Conservation (phyloP, 495 filamentous ascomycete genomes). For the Xylaria castorea region DNA sequence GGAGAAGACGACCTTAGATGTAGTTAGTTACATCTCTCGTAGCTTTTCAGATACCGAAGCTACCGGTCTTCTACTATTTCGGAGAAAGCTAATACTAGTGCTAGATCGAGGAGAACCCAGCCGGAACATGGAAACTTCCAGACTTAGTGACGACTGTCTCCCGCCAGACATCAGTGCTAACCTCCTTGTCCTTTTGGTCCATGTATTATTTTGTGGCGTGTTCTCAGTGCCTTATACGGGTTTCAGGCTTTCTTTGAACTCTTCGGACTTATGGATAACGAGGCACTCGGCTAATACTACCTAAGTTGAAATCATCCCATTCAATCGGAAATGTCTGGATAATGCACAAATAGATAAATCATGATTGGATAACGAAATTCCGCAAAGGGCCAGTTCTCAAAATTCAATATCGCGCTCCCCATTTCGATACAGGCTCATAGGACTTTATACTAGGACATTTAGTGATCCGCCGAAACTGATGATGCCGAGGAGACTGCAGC, state of each 20-base stretch:
- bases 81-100: neutral
- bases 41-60: neutral
- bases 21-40: neutral
- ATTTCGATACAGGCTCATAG: neutral
- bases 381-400: neutral
- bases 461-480: neutral
- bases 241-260: constrained; percentile 1
- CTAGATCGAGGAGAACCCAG: neutral
- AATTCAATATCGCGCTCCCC: neutral
- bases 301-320: too few species aligned
- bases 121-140: neutral
- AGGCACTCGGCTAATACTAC: neutral
- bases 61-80: neutral
- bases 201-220: neutral
- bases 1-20: neutral
- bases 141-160: neutral
- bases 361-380: neutral
- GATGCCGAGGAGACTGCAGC: neutral
- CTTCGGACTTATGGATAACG: neutral
- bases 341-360: neutral
- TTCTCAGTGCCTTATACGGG: neutral
- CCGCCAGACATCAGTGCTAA: neutral
- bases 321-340: neutral
- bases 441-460: neutral
- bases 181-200: neutral